Conservation (phyloP, 73 alveolate genomes). For the Paramecium pentaurelia region DNA sequence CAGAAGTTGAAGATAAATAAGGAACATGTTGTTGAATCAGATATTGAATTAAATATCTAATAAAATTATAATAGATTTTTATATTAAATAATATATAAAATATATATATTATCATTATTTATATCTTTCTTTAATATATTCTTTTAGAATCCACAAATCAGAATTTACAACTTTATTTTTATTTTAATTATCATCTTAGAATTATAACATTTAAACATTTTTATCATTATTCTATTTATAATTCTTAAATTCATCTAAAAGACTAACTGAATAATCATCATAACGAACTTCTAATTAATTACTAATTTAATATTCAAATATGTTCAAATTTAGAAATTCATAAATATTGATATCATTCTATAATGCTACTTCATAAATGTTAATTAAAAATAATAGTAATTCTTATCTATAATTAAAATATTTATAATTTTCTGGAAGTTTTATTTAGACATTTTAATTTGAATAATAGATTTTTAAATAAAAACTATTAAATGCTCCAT, state of each 20-base stretch:
- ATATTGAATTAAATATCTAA: background rate
- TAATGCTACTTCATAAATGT: background rate
- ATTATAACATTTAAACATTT: background rate
- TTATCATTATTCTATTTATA: background rate
- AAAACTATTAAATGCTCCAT: background rate
- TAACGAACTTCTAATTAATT: background rate
- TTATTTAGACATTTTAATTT: background rate
- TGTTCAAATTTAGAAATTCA: background rate
- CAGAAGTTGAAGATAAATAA: constrained; percentile 3
- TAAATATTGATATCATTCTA: background rate
- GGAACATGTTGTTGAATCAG: constrained; percentile 13
- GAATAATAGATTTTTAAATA: background rate
- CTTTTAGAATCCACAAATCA: background rate
- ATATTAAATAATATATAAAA: background rate
- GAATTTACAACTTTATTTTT: background rate
- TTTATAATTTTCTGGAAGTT: background rate
- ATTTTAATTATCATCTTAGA: background rate
- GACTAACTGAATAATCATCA: background rate
- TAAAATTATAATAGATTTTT: background rate
- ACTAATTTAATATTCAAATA: background rate
- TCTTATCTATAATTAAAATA: background rate
- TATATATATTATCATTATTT: background rate
- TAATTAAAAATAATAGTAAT: background rate
- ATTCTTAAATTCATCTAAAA: background rate
- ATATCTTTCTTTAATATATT: background rate